Base-by-base conservation (phyloP, 2,329 filamentous ascomycete genomes). In the Arthrobotrys iridis region DNA sequence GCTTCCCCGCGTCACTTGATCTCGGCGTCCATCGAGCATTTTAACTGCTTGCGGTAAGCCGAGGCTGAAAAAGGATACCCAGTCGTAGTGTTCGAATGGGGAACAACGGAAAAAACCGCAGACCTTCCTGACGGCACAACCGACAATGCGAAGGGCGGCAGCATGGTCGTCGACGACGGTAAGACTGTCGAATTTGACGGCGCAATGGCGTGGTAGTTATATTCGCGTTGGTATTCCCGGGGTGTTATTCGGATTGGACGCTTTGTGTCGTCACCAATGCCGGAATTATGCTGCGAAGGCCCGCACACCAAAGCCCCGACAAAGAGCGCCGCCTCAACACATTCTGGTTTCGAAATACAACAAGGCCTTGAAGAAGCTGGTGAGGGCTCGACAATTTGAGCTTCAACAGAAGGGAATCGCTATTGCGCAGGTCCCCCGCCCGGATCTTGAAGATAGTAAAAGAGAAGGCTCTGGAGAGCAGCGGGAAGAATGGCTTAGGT, bases 61-160 rank as follows among this genome's bases (percentile, higher is more conserved):
- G 71, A 75, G 71, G 71, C 71, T 75, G 46, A 75, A 75, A 66
- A 55, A 43, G 26, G 37, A 46, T 6, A 28, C 10, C 4, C 2
- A 13, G 4, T 13, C 6, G 4, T 43, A 43, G 40, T 20, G 15
- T n/a, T 13, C n/a, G n/a, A n/a, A 7, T 43, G 40, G 40, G 4
- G 4, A 43, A 20, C 40, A 20, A n/a, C n/a, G 40, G 40, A 43
- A 13, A 41, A n/a, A 8, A 13, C 20, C 18, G 15, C 33, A 30
- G 7, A 37, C 28, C 41, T 26, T 11, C 60, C 15, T 7, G 26
- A 13, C 70, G 62, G 62, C 70, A 24, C 52, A 45, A 41, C 62
- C 62, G 70, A 74, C 35, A n/a, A 66, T 66, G 52, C 40, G 24
- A 40, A 40, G 22, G n/a, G 43, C 52, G 5, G 48, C 20, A 8